Evolutionary conservation across 106 monocot species (phyloP).

Genomic region (Apostasia ramifera): DNA sequence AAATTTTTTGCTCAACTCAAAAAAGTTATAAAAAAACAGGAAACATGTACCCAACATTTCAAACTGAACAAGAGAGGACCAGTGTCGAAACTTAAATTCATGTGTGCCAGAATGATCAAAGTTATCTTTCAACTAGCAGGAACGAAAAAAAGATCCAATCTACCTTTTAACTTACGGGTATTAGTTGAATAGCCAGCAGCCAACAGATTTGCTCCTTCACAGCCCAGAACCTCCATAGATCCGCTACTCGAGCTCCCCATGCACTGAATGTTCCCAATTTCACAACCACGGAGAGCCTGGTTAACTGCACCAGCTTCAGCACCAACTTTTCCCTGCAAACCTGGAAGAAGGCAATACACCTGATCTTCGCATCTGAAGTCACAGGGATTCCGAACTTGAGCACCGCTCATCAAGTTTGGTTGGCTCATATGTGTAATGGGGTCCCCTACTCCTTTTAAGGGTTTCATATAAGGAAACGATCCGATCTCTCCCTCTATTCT

Average conservation of each 20-base stretch:
- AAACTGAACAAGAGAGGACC: too few species aligned
- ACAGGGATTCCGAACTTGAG: conserved; percentile 50
- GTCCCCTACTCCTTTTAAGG: conserved; percentile 16
- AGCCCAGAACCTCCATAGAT: conserved; percentile 25
- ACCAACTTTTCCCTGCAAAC: conserved; percentile 35
- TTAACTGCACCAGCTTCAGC: conserved; percentile 17
- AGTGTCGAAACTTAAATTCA: too few species aligned
- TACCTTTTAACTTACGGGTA: conserved; percentile 32
- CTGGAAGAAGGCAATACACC: conserved; percentile 34
- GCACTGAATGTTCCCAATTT: conserved; percentile 45
- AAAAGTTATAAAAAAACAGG: too few species aligned
- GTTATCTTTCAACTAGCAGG: too few species aligned
- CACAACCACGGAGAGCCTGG: conserved; percentile 49
- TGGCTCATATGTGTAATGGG: conserved; percentile 8
- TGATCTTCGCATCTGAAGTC: conserved; percentile 59
- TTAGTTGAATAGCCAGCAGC: conserved; percentile 16
- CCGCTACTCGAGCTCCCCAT: conserved; percentile 32
- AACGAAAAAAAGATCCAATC: too few species aligned
- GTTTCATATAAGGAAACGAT: conserved; percentile 73
- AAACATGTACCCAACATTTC: too few species aligned
- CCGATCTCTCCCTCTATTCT: conserved; percentile 94
- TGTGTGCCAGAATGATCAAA: too few species aligned
- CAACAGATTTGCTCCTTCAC: conserved; percentile 21
- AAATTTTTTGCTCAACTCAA: too few species aligned
- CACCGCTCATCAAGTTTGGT: conserved; percentile 22